Evolutionary conservation across 2,329 filamentous ascomycete genomes (phyloP).

Genomic region (Tolypocladium cylindrosporum): DNA sequence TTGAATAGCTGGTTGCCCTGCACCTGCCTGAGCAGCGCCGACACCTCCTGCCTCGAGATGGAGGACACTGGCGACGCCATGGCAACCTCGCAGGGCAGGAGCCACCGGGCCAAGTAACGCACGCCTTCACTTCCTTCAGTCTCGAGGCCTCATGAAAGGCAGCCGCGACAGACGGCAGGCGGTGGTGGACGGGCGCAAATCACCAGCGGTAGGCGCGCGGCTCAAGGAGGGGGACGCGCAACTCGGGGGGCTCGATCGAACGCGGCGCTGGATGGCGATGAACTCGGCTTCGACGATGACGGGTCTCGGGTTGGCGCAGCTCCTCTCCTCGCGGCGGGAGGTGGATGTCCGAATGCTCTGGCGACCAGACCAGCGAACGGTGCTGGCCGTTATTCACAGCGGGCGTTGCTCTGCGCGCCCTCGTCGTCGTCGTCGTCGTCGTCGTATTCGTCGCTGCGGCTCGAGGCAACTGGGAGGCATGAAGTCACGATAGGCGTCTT

Average conservation of each 20-base stretch:
- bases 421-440: not conserved
- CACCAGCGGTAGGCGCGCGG: not conserved
- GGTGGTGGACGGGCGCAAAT: not conserved
- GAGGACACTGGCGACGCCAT: slow-evolving; percentile 16
- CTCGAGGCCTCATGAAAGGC: not conserved
- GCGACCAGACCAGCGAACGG: not conserved
- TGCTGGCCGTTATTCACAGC: not conserved
- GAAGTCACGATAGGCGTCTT: not conserved
- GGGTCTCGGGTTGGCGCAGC: not conserved
- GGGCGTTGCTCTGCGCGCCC: not conserved
- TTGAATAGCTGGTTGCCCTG: slow-evolving; percentile 38
- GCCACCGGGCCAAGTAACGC: not conserved
- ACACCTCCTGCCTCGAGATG: slow-evolving; percentile 31
- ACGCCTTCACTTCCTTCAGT: not conserved
- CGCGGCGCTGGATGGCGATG: not conserved
- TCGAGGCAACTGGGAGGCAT: not conserved
- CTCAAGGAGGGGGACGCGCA: not conserved
- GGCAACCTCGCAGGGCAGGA: not conserved
- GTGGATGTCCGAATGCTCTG: not conserved
- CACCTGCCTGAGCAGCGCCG: slow-evolving; percentile 32
- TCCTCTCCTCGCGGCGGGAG: not conserved
- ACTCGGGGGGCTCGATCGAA: not conserved
- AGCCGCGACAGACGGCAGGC: not conserved
- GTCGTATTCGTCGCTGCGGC: not conserved
- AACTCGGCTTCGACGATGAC: not conserved